Evolutionary conservation across 352 stramenopile species (phyloP).

Genomic region (Phytophthora litchii): DNA sequence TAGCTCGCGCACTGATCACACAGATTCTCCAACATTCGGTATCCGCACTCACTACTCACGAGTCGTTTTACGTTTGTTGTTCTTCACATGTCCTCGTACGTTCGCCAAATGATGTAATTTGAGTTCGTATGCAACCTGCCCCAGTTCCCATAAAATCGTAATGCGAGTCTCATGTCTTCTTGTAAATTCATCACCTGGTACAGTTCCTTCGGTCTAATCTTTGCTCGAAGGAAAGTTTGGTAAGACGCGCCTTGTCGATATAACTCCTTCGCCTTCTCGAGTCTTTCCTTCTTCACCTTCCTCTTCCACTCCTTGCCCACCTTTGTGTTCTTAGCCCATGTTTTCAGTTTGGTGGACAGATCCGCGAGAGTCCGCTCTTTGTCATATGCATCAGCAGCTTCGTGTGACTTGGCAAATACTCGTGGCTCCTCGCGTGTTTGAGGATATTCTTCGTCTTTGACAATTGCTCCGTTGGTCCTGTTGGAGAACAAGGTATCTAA

Average conservation of each 20-base stretch:
- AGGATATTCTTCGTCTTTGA: not conserved
- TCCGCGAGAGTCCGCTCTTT: not conserved
- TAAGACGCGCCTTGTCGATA: not conserved
- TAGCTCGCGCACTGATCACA: too few species aligned
- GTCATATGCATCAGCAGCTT: not conserved
- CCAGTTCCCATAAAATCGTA: not conserved
- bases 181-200: not conserved
- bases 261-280: not conserved
- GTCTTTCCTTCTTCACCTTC: not conserved
- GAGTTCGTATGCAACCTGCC: not conserved
- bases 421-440: not conserved
- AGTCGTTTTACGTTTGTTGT: too few species aligned
- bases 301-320: not conserved
- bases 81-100: not conserved
- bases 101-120: not conserved
- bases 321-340: not conserved
- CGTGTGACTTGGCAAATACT: not conserved
- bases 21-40: too few species aligned
- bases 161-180: not conserved
- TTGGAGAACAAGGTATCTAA: not conserved
- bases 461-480: not conserved
- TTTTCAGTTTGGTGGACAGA: not conserved
- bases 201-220: not conserved
- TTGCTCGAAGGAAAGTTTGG: not conserved
- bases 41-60: too few species aligned